Conservation (phyloP, 257 asterid species). For the Coffea eugenioides region DNA sequence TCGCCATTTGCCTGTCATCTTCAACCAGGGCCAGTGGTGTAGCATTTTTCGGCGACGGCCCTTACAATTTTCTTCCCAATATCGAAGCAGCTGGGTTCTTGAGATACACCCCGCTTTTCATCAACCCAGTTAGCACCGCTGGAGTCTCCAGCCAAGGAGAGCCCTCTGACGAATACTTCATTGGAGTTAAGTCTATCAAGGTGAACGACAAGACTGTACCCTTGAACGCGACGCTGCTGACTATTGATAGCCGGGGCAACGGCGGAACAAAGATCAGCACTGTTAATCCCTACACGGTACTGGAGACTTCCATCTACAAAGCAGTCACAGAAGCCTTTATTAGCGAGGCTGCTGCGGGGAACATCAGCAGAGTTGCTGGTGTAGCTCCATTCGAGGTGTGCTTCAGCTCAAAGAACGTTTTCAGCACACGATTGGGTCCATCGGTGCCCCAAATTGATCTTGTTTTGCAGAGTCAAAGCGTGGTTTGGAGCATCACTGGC, state of each 20-base stretch:
- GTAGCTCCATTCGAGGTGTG: conserved; percentile 63
- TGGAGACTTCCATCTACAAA: conserved; percentile 47
- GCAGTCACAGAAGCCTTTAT: conserved; percentile 20
- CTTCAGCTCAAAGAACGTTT: conserved; percentile 35
- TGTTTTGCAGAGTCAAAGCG: conserved; percentile 46
- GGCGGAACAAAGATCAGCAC: conserved; percentile 31
- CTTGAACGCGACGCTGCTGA: conserved; percentile 17
- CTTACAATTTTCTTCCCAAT: conserved; percentile 15
- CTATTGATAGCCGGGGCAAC: conserved; percentile 10
- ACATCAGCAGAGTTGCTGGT: conserved; percentile 25
- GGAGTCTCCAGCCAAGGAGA: neutral
- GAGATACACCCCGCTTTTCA: conserved; percentile 21
- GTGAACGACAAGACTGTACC: conserved; percentile 6
- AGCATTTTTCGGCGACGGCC: conserved; percentile 15
- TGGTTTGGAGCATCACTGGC: conserved; percentile 54
- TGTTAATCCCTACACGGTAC: conserved; percentile 41
- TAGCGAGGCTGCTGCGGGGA: conserved; percentile 36
- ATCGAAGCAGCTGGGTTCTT: conserved; percentile 2
- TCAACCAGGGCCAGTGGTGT: conserved; percentile 8
- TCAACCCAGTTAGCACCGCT: conserved; percentile 16
- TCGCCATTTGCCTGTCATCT: conserved; percentile 34
- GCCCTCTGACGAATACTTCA: conserved; percentile 19
- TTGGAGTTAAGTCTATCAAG: conserved; percentile 19
- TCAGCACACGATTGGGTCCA: conserved; percentile 48
- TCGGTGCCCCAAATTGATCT: conserved; percentile 49